Percentiles rank a stretch among this genome's conserved stretches.
Evolutionary conservation across 2,329 filamentous ascomycete genomes (phyloP).

Genomic region (Byssochlamys sp.): DNA sequence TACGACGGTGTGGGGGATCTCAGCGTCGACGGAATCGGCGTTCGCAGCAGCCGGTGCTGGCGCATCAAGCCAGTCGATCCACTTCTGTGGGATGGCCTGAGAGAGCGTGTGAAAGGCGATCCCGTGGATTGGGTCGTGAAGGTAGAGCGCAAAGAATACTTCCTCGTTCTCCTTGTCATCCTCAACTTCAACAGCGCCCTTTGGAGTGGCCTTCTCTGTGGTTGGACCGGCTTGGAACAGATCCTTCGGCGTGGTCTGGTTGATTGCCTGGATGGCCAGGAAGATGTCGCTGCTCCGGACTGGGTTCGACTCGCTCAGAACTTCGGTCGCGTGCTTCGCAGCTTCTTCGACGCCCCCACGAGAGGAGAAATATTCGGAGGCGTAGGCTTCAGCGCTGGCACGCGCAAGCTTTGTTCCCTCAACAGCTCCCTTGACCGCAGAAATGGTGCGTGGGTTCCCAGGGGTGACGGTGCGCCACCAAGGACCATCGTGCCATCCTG

Average conservation of each 20-base stretch:
- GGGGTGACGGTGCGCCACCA: constrained; percentile 67
- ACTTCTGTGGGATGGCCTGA: constrained; percentile 72
- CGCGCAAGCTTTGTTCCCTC: constrained; percentile 88
- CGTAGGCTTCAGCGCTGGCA: constrained; percentile 79
- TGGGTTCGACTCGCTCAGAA: constrained; percentile 73
- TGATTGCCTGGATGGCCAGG: constrained; percentile 83
- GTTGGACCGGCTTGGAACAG: constrained; percentile 56
- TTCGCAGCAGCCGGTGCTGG: constrained; percentile 36
- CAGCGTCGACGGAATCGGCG: constrained; percentile 30
- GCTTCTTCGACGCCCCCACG: constrained; percentile 72
- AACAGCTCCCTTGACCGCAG: constrained; percentile 65
- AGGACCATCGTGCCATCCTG: constrained; percentile 80
- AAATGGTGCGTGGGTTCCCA: constrained; percentile 63
- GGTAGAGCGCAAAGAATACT: constrained; percentile 68
- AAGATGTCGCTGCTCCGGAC: constrained; percentile 91
- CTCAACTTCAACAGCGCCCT: constrained; percentile 27
- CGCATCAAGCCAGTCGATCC: constrained; percentile 86
- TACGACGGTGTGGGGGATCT: constrained; percentile 31
- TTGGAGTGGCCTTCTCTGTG: constrained; percentile 21
- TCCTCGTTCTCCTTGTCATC: constrained; percentile 43
- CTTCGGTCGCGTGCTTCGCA: constrained; percentile 67
- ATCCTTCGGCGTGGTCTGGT: constrained; percentile 51
- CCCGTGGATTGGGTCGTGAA: constrained; percentile 76
- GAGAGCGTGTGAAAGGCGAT: constrained; percentile 78
- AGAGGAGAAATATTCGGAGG: constrained; percentile 69